A percentile compares a stretch with the other conserved stretches of the same genome.
Evolutionary conservation across 2,329 filamentous ascomycete genomes (phyloP).

Genomic region (Diaporthe citriasiana): DNA sequence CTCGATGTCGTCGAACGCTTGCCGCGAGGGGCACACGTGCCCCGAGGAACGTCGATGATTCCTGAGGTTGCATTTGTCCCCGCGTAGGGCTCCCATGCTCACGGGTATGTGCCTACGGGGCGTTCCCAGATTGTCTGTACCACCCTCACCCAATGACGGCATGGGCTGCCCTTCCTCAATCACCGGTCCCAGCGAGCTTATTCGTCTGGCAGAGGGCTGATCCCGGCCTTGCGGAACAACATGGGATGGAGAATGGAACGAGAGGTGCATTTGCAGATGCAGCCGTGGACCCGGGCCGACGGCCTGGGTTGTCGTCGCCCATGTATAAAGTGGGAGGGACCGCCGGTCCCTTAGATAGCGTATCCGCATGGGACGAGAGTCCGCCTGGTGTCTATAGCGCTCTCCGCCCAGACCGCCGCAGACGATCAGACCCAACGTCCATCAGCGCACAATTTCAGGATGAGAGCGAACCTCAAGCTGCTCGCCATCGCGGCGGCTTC

Average conservation of each 20-base stretch:
- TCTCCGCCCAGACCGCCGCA: background rate
- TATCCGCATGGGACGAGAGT: background rate
- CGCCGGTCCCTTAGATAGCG: background rate
- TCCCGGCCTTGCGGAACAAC: conserved; percentile 9
- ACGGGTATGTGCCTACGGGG: conserved; percentile 15
- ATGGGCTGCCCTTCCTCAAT: conserved; percentile 14
- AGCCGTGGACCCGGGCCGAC: conserved; percentile 8
- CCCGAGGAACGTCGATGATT: conserved; percentile 24
- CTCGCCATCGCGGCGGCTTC: conserved; percentile 52
- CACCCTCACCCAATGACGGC: conserved; percentile 15
- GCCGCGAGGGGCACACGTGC: conserved; percentile 32
- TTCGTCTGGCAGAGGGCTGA: conserved; percentile 1
- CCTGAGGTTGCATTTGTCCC: conserved; percentile 32
- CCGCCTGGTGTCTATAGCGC: conserved; percentile 3
- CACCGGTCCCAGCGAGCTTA: conserved; percentile 25
- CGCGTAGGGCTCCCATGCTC: conserved; percentile 13
- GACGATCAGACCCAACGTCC: background rate
- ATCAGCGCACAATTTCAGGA: conserved; percentile 5
- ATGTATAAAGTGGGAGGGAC: conserved; percentile 26
- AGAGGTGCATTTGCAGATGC: conserved; percentile 24
- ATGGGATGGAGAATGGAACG: conserved; percentile 12
- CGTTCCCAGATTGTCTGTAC: conserved; percentile 7
- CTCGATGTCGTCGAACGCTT: background rate
- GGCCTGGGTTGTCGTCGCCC: background rate
- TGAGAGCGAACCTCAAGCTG: conserved; percentile 18